A percentile compares a stretch with the other conserved stretches of the same genome.
phyloP scores from a whole-genome alignment of 257 asterid species.

The Nicotiana undulata region DNA sequence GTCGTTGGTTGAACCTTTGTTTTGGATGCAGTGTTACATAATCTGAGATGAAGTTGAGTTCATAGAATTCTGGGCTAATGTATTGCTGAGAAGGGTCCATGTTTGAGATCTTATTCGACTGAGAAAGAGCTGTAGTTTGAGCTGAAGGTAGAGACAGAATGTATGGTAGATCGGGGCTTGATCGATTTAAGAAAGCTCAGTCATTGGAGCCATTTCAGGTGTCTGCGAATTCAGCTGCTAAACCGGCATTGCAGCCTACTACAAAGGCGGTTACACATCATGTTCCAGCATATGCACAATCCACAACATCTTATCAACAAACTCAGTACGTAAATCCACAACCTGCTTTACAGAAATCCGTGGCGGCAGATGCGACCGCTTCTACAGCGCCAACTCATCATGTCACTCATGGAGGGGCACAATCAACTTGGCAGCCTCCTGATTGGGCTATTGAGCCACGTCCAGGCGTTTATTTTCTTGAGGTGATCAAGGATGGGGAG shows the following conservation, averaged over 20 bases:
- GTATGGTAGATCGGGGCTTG: constrained; percentile 91
- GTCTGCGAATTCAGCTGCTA: constrained; percentile 35
- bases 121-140: not conserved
- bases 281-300: constrained; percentile 27
- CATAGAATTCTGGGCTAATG: not conserved
- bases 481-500: constrained; percentile 91
- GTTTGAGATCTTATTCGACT: not conserved
- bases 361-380: constrained; percentile 26
- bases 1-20: not conserved
- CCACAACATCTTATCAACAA: constrained; percentile 34
- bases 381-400: constrained; percentile 40
- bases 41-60: not conserved
- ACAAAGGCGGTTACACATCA: constrained; percentile 19
- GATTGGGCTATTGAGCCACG: constrained; percentile 99
- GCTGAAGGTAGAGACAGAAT: constrained; percentile 23
- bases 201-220: constrained; percentile 80
- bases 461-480: constrained; percentile 77
- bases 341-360: constrained; percentile 29
- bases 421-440: constrained; percentile 94
- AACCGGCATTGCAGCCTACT: constrained; percentile 18
- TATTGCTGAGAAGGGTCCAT: not conserved
- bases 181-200: constrained; percentile 91
- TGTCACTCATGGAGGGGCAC: constrained; percentile 85
- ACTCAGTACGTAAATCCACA: constrained; percentile 33
- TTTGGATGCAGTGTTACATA: not conserved